Evolutionary conservation across 1,139 yeast species (phyloP), one percentile per base, ranked within the genome.

Genomic region (Wickerhamiella pararugosa): DNA sequence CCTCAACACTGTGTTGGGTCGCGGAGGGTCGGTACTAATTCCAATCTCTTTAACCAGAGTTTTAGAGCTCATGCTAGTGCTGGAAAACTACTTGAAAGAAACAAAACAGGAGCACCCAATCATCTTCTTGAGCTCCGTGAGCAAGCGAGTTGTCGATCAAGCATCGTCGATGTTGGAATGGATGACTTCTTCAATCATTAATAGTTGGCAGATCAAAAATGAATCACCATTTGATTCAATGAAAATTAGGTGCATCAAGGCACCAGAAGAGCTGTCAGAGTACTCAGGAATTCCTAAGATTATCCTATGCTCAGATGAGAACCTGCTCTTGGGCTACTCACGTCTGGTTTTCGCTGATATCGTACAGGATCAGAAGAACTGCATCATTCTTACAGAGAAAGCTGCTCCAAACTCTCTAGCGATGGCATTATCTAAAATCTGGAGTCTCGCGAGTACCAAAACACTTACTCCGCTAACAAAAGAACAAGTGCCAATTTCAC

Each of bases 131-230:
- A 76, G 94, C 4, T 79, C 78, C 54, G 79, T 87, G 1, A 94
- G 93, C 15, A 74, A 84, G 1, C 76, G 90, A 55, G 72, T 82
- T 2, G 63, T 90, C 49, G 72, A 80, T 33, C 84, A 81, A 57
- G 95, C 96, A 0, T 75, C 86, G 15, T 79, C 84, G 45, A 80
- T 90, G 76, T 63, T 87, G 26, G 98, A 92, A 62, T 92, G 97
- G 97, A 81, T 90, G 90, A 76, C 93, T 0, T 73, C 87, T 1
- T 71, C 76, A 27, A 71, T 86, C 36, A 72, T 83, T 30, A 79
- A 80, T 51, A 80, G 78, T 42, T 84, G 95, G 90, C 94, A 83
- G 51, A 65, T 70, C 7, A 70, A 75, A 49, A 76, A 75, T 43
- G 73, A 73, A 44, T 73, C 80, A 2, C 95, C 96, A 0, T 79